A percentile compares a stretch with the other conserved stretches of the same genome.
These are phyloP conservation scores for Beta lomatogona DNA, from an alignment of 179 eudicot species.

Conservation along the genomic window DNA sequence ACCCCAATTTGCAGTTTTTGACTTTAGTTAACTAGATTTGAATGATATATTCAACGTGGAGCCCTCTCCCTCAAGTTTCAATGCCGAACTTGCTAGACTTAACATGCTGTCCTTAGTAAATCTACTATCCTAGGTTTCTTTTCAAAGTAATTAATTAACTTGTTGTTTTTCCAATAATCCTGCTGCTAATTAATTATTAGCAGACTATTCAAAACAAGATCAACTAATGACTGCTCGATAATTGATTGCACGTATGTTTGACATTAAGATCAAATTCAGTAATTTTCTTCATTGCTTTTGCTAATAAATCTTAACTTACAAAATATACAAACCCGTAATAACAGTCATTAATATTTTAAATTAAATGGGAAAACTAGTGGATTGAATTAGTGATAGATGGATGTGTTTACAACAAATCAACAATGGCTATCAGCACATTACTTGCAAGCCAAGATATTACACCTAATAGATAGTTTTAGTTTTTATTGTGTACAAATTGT, in stretches of 20 bases:
- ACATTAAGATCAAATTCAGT: not conserved
- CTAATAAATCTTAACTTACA: not conserved
- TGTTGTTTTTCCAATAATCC: not conserved
- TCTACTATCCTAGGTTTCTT: not conserved
- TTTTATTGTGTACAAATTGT: not conserved
- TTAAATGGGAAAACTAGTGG: not conserved
- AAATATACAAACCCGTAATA: not conserved
- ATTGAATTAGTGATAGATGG: not conserved
- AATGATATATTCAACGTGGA: conserved; percentile 21
- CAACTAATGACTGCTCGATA: not conserved
- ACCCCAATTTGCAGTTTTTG: conserved; percentile 32
- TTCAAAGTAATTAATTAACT: not conserved
- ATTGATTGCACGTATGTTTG: conserved; percentile 6
- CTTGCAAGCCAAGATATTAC: conserved; percentile 10
- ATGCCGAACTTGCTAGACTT: conserved; percentile 5
- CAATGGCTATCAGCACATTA: not conserved
- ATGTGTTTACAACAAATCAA: not conserved
- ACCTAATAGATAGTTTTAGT: not conserved
- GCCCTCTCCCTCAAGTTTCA: conserved; percentile 4
- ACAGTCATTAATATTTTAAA: not conserved
- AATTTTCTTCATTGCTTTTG: not conserved
- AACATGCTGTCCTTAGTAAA: conserved; percentile 3
- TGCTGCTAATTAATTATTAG: not conserved
- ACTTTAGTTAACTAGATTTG: conserved; percentile 23
- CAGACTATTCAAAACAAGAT: not conserved